These are phyloP conservation scores for Colletotrichum viniferum DNA, from an alignment of 2,329 filamentous ascomycete genomes.

Conservation along the genomic window DNA sequence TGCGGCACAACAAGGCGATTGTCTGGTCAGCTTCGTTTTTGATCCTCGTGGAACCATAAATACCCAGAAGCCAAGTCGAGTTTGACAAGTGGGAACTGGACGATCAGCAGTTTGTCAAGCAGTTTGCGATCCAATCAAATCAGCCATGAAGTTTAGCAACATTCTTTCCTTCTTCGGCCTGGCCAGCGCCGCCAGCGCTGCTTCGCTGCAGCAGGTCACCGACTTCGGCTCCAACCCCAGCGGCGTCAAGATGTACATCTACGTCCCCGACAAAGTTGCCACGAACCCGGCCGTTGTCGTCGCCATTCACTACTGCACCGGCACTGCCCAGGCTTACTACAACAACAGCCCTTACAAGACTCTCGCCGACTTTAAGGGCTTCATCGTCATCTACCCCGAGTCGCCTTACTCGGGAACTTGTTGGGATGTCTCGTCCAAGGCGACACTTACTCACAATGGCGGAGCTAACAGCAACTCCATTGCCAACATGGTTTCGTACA, in stretches of 20 bases:
- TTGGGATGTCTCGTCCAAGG: conserved; percentile 63
- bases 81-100: not conserved
- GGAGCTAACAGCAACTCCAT: conserved; percentile 56
- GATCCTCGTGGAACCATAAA: not conserved
- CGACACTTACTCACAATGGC: conserved; percentile 53
- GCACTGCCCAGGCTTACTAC: conserved; percentile 57
- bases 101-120: not conserved
- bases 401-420: conserved; percentile 48
- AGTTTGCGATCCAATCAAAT: not conserved
- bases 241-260: conserved; percentile 33
- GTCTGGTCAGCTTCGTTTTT: not conserved
- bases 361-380: conserved; percentile 58
- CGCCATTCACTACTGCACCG: conserved; percentile 61
- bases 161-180: conserved; percentile 21
- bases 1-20: not conserved
- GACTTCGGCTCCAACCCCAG: conserved; percentile 32
- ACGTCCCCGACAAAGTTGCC: conserved; percentile 34
- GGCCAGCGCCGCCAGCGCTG: conserved; percentile 22
- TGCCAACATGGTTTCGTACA: conserved; percentile 58
- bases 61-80: not conserved
- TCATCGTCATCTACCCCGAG: conserved; percentile 56
- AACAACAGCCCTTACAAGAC: conserved; percentile 54
- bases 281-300: conserved; percentile 53
- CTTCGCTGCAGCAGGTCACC: conserved; percentile 30
- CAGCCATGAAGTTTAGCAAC: conserved; percentile 16